phyloP scores from a whole-genome alignment of 129 eudicot species.

The Saposhnikovia divaricata region DNA sequence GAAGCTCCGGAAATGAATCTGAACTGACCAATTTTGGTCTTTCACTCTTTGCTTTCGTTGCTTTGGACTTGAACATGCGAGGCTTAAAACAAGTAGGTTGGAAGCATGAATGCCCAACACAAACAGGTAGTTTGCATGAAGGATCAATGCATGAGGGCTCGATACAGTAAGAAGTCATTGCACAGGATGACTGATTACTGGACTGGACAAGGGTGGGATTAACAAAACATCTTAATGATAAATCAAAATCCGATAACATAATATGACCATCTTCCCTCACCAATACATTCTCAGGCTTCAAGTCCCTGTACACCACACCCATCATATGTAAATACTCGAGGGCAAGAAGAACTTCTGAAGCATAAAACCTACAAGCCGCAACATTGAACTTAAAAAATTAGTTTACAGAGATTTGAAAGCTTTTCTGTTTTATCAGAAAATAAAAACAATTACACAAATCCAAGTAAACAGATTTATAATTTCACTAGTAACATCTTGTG shows the following conservation, averaged over 20 bases:
- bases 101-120: conserved; percentile 73
- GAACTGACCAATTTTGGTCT: conserved; percentile 15
- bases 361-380: conserved; percentile 58
- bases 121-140: conserved; percentile 62
- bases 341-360: conserved; percentile 86
- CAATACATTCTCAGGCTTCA: conserved; percentile 83
- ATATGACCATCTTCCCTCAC: conserved; percentile 96
- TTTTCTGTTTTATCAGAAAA: not conserved
- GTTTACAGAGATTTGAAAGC: not conserved
- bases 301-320: conserved; percentile 93
- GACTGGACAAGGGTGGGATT: conserved; percentile 67
- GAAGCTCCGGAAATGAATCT: conserved; percentile 64
- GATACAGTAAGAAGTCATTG: conserved; percentile 61
- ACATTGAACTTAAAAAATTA: not conserved
- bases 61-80: conserved; percentile 60
- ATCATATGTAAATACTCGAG: conserved; percentile 95
- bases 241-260: conserved; percentile 85
- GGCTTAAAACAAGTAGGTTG: conserved; percentile 89
- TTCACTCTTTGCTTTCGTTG: conserved; percentile 35
- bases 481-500: not conserved
- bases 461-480: not conserved
- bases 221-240: conserved; percentile 66
- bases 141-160: conserved; percentile 83
- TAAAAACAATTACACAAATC: not conserved
- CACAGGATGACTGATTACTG: conserved; percentile 43